Evolutionary conservation across 306 rosid species (phyloP), one percentile per base, ranked within the genome.

Genomic region (Medicago arabica): DNA sequence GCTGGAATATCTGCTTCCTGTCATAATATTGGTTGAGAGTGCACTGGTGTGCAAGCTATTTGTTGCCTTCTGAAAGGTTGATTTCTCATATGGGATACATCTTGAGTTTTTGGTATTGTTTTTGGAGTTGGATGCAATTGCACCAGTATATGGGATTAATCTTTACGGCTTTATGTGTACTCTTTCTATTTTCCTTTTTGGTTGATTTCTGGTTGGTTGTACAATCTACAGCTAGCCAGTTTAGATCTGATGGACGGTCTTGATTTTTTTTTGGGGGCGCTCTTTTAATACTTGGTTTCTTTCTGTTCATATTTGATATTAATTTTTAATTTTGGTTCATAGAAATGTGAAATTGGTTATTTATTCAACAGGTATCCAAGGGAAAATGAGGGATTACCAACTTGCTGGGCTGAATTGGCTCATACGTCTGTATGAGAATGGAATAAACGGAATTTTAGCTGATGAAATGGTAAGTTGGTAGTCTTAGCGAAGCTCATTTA

Each of bases 381-480:
- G 98, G 47, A 95, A 95, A 85, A 87, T 95, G 97, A 92, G 99
- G 83, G 99, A 95, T 82, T 95, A 95, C 84, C 99, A 95, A 82
- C 97, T 95, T 78, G 99, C 99, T 53, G 99, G 99, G 39, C 78
- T 95, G 59, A 95, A 95, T 71, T 95, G 99, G 99, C 96, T 95
- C 36, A 95, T 95, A 60, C 88, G 99, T 39, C 82, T 95, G 65
- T 95, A 95, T 73, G 99, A 95, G 78, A 95, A 95, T 79, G 99
- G 99, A 23, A 95, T 95, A 77, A 95, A 95, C 82, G 99, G 99
- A 83, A 95, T 95, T 85, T 92, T 95, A 64, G 99, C 99, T 5
- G 99, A 95, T 89, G 99, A 95, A 83, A 95, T 95, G 99, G 98
- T 95, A 83, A 12, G 71, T 60, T 66, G 67, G 28, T 55, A 36